Base-by-base conservation (phyloP, 2,329 filamentous ascomycete genomes). In the Hirsutella rhossiliensis region DNA sequence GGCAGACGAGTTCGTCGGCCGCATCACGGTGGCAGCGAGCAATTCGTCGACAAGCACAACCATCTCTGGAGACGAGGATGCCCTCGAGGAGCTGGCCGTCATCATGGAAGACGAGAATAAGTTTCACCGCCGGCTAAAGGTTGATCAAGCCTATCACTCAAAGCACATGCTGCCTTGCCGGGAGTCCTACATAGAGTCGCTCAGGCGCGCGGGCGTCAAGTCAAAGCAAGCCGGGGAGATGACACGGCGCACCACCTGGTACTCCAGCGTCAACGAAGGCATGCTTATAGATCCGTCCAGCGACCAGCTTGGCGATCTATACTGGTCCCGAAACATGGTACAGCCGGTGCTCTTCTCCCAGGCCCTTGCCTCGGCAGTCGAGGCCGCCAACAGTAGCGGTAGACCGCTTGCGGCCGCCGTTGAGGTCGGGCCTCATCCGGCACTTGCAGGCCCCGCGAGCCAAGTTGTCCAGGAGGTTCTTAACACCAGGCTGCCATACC, bases 111-210 rank as follows among this genome's bases (percentile, higher is more conserved):
- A 52, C 11, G 47, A 54, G 11, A 45, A 52, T 27, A 50, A 54
- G 4, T 62, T 66, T 41, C 45, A 52, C 3, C 49, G 62, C 3
- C 38, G 45, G 0, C 52, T 71, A 0, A 53, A 56, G 20, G 62
- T 67, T 3, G 60, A 66, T 43, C 60, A 43, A 7, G 67, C 66
- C 0, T 71, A 69, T 5, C 61, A 60, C 23, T 69, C 67, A 0
- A 56, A 58, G 18, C 62, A 67, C 43, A 69, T 69, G 62, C 19
- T 41, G 1, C 12, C 47, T 3, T 55, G 50, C 13, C 46, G 42
- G 15, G 41, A 41, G 11, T 45, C 44, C 2, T 59, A 56, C 19
- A 30, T 54, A 8, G 45, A 39, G 1, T 19, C 43, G 0, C 47
- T 53, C 0, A 23, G 41, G 17, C 20, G 23, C 11, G 45, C 37